Base-by-base conservation (phyloP, 495 filamentous ascomycete species). In the Oidiodendron maius region DNA sequence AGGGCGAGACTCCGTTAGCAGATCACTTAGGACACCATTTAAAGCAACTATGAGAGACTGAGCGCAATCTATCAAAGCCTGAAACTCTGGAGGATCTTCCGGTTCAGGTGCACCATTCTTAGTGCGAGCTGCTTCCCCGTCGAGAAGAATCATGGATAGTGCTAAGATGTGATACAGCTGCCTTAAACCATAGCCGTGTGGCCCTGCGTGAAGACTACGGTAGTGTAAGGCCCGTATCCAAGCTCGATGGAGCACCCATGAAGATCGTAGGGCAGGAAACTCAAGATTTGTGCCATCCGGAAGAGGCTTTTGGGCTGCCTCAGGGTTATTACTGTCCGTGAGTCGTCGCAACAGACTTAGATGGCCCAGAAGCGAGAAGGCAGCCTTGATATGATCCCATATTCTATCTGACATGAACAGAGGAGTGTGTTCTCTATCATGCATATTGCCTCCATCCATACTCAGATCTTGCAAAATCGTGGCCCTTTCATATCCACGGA, bases 161-260 rank as follows among this genome's bases (percentile, higher is more conserved):
- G 9, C 3, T 10, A 44, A 5, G 35, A 51, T 51, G 4, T 44
- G 17, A 13, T 50, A 24, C 1, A 51, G 3, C 16, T 51, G 40
- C 8, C 30, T n/a, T 2, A 3, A 28, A 1, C 44, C 44, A 44
- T 32, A 3, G 13, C 1, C 3, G 3, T 37, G 20, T 2, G 22
- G 16, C 8, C 39, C 51, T 25, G 35, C 17, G 11, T 26, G 23
- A 10, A 54, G 23, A 22, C 38, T 48, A 4, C 46, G 46, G 39
- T 48, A 54, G 24, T 54, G 44, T 13, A 54, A 37, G 6, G 40
- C 44, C 4, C 51, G 51, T 16, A 49, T 54, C 25, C 38, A 54
- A 24, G 45, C 44, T 34, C 51, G 22, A 24, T 54, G 51, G 4
- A 54, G 24, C 4, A 35, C 28, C 46, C 46, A 50, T 3, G 46